Evolutionary conservation across 2,329 filamentous ascomycete genomes (phyloP).

Genomic region (Orbilia quercus): DNA sequence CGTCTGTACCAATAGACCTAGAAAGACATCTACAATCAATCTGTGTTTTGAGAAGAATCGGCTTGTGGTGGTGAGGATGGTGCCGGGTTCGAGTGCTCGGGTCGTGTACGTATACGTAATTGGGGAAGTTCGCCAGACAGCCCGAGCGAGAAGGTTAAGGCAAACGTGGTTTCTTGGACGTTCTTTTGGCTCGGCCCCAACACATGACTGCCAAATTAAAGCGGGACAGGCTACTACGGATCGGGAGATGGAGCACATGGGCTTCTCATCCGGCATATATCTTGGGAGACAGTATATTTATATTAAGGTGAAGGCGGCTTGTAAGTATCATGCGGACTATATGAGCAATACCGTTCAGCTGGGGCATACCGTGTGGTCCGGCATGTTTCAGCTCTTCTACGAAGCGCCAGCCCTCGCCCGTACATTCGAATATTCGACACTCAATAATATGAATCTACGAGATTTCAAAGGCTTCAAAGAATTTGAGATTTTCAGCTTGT

Average conservation of each 20-base stretch:
- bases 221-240: too few species aligned
- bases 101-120: conserved; percentile 55
- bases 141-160: conserved; percentile 27
- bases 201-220: background rate
- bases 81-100: conserved; percentile 12
- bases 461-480: too few species aligned
- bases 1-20: conserved; percentile 36
- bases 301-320: conserved; percentile 9
- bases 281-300: conserved; percentile 13
- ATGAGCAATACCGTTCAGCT: conserved; percentile 33
- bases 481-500: background rate
- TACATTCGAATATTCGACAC: too few species aligned
- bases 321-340: conserved; percentile 30
- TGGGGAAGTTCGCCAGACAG: conserved; percentile 9
- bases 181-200: conserved; percentile 9
- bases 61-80: conserved; percentile 9
- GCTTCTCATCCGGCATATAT: conserved; percentile 27
- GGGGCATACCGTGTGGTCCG: conserved; percentile 1
- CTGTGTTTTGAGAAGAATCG: conserved; percentile 7
- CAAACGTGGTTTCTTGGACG: conserved; percentile 56
- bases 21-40: background rate
- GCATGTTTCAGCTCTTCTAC: conserved; percentile 10
- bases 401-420: too few species aligned
- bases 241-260: conserved; percentile 27
- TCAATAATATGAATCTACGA: too few species aligned